A percentile compares a stretch with the other conserved stretches of the same genome.
Evolutionary conservation across 192 early-diverging fungal genomes (phyloP).

Genomic region (Chytriomyces sp.): DNA sequence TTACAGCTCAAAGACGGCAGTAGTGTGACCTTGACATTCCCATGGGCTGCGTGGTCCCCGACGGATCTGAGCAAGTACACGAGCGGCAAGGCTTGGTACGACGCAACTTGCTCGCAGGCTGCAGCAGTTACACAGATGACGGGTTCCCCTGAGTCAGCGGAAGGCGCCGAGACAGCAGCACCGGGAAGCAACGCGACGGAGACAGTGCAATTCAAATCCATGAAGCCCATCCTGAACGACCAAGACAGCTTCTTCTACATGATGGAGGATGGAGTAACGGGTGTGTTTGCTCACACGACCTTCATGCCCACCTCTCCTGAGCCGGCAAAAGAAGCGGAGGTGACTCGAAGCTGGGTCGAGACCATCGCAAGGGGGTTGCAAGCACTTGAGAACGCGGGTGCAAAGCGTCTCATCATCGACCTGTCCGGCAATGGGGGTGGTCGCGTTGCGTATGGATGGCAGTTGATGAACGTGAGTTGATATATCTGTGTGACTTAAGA

Average conservation of each 20-base stretch:
- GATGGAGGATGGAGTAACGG: neutral
- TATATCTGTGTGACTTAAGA: neutral
- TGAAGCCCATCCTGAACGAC: too few species aligned
- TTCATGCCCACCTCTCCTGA: neutral
- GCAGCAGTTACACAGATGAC: too few species aligned
- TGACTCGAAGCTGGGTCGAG: slow-evolving; percentile 12
- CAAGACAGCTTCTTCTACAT: neutral
- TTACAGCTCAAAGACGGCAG: neutral
- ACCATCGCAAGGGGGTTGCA: slow-evolving; percentile 31
- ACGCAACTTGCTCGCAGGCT: neutral
- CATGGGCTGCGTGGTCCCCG: neutral
- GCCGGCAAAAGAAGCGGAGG: neutral
- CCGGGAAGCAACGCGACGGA: neutral
- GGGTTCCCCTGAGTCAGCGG: too few species aligned
- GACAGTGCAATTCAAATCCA: too few species aligned
- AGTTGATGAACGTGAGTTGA: neutral
- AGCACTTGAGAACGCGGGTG: slow-evolving; percentile 31
- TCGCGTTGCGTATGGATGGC: slow-evolving; percentile 4
- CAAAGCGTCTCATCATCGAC: slow-evolving; percentile 38
- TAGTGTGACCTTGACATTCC: neutral
- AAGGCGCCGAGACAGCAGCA: neutral
- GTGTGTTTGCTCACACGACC: neutral
- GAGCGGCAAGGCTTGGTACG: neutral
- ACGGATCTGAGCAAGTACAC: neutral
- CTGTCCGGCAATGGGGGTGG: slow-evolving; percentile 41